Evolutionary conservation across 495 filamentous ascomycete species (phyloP).

Genomic region (Talaromyces ruber): DNA sequence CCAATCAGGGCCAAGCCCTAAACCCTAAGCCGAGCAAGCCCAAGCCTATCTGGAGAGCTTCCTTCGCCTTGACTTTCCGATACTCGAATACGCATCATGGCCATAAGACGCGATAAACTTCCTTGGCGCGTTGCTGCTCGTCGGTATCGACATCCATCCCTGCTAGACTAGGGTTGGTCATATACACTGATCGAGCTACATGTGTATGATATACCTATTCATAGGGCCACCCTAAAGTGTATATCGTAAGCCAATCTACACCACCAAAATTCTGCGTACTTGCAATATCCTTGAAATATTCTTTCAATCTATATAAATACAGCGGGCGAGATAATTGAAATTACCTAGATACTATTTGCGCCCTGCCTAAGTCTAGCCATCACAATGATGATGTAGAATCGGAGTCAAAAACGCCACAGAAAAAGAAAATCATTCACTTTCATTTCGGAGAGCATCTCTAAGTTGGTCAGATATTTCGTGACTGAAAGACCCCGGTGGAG

Average conservation of each 20-base stretch:
- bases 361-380: neutral
- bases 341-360: neutral
- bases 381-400: neutral
- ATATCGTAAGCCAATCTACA: too few relatives aligned
- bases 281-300: too few relatives aligned
- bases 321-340: neutral
- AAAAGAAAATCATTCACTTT: neutral
- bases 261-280: too few relatives aligned
- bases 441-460: neutral
- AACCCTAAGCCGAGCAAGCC: neutral
- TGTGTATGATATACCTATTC: too few relatives aligned
- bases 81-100: too few relatives aligned
- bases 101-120: neutral
- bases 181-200: too few relatives aligned
- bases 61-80: neutral
- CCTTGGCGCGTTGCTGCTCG: neutral
- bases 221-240: too few relatives aligned
- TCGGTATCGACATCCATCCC: neutral
- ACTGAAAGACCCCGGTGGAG: neutral
- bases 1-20: neutral
- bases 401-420: neutral
- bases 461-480: neutral
- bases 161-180: neutral
- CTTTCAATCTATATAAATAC: too few relatives aligned
- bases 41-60: neutral